phyloP scores from a whole-genome alignment of 2,329 filamentous ascomycete species.

The Thelonectria rubi region DNA sequence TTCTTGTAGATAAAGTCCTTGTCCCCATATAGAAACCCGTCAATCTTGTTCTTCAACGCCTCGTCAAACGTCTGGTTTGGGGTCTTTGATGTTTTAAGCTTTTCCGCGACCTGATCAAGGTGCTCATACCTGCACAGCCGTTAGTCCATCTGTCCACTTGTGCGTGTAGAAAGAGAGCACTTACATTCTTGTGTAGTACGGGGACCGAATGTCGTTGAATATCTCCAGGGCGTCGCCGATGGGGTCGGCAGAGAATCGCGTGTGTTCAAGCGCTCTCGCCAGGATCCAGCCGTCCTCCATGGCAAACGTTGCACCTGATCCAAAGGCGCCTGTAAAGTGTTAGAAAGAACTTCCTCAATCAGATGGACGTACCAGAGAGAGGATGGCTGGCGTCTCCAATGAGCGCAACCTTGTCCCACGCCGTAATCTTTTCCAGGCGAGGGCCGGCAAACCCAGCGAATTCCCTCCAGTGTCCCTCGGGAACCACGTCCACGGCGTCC shows the following conservation, averaged over 20 bases:
- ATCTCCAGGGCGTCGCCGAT: background rate
- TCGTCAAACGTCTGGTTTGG: background rate
- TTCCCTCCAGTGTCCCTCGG: constrained; percentile 12
- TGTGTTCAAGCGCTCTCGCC: constrained; percentile 1
- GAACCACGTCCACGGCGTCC: background rate
- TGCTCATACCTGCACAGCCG: background rate
- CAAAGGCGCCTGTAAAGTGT: background rate
- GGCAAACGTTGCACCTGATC: constrained; percentile 7
- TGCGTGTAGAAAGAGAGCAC: background rate
- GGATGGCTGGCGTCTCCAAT: constrained; percentile 10
- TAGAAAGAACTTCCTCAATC: background rate
- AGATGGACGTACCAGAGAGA: constrained; percentile 2
- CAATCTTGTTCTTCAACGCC: constrained; percentile 4
- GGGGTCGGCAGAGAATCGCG: background rate
- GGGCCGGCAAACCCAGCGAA: constrained; percentile 7
- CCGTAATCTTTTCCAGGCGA: constrained; percentile 1
- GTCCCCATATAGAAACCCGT: constrained; percentile 8
- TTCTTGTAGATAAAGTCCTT: constrained; percentile 18
- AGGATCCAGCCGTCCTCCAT: constrained; percentile 18
- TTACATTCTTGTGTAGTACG: constrained; percentile 10
- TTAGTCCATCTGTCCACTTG: too few relatives aligned
- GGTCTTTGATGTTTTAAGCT: background rate
- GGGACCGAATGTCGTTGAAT: constrained; percentile 4
- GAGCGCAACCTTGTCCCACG: constrained; percentile 12
- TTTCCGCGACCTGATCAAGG: background rate